Percentiles rank a stretch among this genome's conserved stretches.
These are phyloP conservation scores for Thelonectria discophora DNA, from an alignment of 2,329 filamentous ascomycete genomes.

Conservation along the genomic window DNA sequence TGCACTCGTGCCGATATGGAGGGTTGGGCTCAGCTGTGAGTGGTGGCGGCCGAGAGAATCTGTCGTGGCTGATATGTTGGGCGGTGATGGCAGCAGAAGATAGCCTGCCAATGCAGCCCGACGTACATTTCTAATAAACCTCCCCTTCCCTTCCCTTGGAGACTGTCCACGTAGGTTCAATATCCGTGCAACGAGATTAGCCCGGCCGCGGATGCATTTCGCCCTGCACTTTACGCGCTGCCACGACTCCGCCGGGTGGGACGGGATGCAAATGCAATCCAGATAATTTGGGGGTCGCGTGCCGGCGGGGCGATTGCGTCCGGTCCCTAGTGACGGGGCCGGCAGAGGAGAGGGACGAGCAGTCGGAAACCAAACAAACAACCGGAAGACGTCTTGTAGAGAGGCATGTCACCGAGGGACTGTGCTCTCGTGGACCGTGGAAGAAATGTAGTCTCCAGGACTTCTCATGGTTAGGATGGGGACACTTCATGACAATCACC, in stretches of 20 bases:
- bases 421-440: background rate
- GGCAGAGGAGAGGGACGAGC: slow-evolving; percentile 8
- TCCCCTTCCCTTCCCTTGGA: slow-evolving; percentile 1
- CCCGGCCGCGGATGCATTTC: slow-evolving; percentile 2
- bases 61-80: slow-evolving; percentile 1
- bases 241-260: slow-evolving; percentile 24
- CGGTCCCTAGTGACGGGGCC: background rate
- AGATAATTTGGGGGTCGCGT: slow-evolving; percentile 25
- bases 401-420: background rate
- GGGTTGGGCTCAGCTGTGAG: slow-evolving; percentile 13
- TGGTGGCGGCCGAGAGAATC: slow-evolving; percentile 5
- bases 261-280: background rate
- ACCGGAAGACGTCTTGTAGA: background rate
- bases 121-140: background rate
- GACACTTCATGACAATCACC: background rate
- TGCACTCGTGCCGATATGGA: slow-evolving; percentile 13
- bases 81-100: slow-evolving; percentile 2
- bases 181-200: slow-evolving; percentile 1
- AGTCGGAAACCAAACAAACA: background rate
- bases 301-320: slow-evolving; percentile 12
- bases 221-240: slow-evolving; percentile 26
- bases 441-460: background rate
- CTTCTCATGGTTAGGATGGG: background rate
- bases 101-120: background rate
- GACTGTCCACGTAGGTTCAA: slow-evolving; percentile 5